Conservation (phyloP, 768 basidiomycete species). For the Xerocomus potaroensis region DNA sequence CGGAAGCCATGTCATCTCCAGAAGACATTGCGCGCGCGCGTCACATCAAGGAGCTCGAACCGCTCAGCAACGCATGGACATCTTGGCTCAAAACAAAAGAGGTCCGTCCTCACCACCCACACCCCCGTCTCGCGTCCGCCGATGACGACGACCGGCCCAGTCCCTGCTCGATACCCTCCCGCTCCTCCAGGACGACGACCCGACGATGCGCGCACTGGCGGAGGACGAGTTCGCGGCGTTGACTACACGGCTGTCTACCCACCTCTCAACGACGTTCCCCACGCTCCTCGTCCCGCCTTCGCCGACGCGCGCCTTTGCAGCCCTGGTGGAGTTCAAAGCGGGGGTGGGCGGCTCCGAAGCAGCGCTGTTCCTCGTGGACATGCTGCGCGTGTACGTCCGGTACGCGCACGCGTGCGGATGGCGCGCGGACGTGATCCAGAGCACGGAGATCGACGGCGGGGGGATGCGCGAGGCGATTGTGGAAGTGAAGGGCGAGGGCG, state of each 20-base stretch:
- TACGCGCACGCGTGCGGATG: slow-evolving; percentile 54
- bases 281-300: slow-evolving; percentile 71
- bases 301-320: slow-evolving; percentile 59
- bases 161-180: slow-evolving; percentile 57
- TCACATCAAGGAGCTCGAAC: slow-evolving; percentile 64
- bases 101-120: slow-evolving; percentile 43
- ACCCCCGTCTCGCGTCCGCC: not conserved
- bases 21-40: slow-evolving; percentile 58
- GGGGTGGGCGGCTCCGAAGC: slow-evolving; percentile 93
- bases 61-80: slow-evolving; percentile 65
- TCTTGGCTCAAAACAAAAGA: slow-evolving; percentile 51
- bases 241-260: slow-evolving; percentile 24
- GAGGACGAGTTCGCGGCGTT: slow-evolving; percentile 58
- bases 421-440: slow-evolving; percentile 57
- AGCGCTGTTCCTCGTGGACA: slow-evolving; percentile 70
- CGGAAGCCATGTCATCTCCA: slow-evolving; percentile 47
- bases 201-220: slow-evolving; percentile 70
- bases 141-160: slow-evolving; percentile 31
- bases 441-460: slow-evolving; percentile 54
- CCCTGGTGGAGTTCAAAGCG: slow-evolving; percentile 85
- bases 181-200: slow-evolving; percentile 70
- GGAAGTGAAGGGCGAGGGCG: slow-evolving; percentile 73
- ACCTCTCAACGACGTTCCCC: slow-evolving; percentile 51
- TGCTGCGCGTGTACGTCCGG: slow-evolving; percentile 80
- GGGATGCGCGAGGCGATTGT: slow-evolving; percentile 76